Evolutionary conservation across 139 green algal species (phyloP).

Genomic region (Pleodorina starrii): DNA sequence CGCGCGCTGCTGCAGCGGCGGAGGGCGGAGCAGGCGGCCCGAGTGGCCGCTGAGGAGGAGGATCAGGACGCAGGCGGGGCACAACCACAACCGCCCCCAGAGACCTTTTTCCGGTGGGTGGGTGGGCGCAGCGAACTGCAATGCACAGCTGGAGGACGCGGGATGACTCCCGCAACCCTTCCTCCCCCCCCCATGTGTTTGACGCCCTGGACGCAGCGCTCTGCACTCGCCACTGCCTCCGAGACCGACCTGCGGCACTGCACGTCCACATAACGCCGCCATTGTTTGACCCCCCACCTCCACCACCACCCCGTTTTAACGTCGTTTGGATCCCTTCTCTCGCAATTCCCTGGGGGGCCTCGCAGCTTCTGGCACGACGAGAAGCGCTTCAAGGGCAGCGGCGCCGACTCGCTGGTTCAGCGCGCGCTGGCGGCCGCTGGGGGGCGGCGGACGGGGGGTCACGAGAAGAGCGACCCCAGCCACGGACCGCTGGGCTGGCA

Average conservation of each 20-base stretch:
- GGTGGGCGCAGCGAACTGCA: conserved; percentile 14
- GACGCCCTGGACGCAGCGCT: too few relatives aligned
- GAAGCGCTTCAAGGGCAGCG: conserved; percentile 67
- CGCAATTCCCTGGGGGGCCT: too few relatives aligned
- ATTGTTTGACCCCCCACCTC: too few relatives aligned
- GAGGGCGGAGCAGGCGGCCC: not conserved
- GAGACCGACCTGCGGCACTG: too few relatives aligned
- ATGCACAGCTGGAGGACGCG: too few relatives aligned
- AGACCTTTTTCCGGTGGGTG: conserved; percentile 16
- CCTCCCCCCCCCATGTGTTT: too few relatives aligned
- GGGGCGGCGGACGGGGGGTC: conserved; percentile 56
- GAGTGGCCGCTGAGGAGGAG: too few relatives aligned
- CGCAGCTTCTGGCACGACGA: conserved; percentile 72
- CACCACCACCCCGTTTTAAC: too few relatives aligned
- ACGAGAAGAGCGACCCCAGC: conserved; percentile 45
- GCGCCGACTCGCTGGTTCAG: conserved; percentile 59
- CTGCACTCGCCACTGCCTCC: too few relatives aligned
- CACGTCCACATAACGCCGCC: too few relatives aligned
- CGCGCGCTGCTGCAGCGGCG: not conserved
- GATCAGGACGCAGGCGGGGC: not conserved
- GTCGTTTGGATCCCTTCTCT: too few relatives aligned
- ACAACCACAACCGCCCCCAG: not conserved
- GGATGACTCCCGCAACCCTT: too few relatives aligned
- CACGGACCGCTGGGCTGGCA: conserved; percentile 66
- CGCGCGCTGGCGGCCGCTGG: conserved; percentile 54